A percentile compares a stretch with the other conserved stretches of the same genome.
phyloP scores from a whole-genome alignment of 768 basidiomycete genomes.

The Tremella mesenterica region DNA sequence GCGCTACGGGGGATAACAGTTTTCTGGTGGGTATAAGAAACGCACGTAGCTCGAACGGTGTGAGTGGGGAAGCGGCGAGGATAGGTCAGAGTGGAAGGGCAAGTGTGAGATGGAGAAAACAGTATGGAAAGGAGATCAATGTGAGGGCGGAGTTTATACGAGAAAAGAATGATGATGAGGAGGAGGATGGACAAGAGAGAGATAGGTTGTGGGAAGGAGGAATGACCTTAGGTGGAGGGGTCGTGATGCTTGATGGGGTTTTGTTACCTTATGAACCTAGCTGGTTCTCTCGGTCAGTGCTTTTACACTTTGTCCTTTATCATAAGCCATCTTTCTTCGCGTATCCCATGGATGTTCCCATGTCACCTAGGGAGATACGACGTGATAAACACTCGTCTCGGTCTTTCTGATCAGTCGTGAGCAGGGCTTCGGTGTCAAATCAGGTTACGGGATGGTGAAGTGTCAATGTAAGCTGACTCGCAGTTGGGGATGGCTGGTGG shows the following conservation, averaged over 20 bases:
- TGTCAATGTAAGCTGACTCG: background rate
- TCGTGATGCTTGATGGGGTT: conserved; percentile 75
- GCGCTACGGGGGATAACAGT: conserved; percentile 45
- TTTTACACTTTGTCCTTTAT: background rate
- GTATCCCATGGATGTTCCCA: too few species aligned
- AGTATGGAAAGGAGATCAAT: background rate
- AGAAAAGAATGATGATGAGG: conserved; percentile 51
- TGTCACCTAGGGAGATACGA: too few species aligned
- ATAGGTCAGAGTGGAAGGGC: conserved; percentile 44
- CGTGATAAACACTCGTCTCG: too few species aligned
- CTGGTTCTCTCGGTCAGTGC: conserved; percentile 67
- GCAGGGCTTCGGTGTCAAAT: too few species aligned
- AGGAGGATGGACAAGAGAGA: conserved; percentile 47
- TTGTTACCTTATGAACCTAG: conserved; percentile 76
- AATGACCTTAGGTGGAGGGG: conserved; percentile 74
- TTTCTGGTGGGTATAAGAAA: conserved; percentile 48
- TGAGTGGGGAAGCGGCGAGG: conserved; percentile 45
- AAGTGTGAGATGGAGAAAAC: conserved; percentile 51
- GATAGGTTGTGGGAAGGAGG: conserved; percentile 59
- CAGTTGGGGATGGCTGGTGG: conserved; percentile 49
- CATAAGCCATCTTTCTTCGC: too few species aligned
- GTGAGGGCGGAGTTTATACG: background rate
- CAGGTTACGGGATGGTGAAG: too few species aligned
- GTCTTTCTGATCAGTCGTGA: too few species aligned
- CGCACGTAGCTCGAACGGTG: conserved; percentile 45